A percentile compares a stretch with the other conserved stretches of the same genome.
Evolutionary conservation across 1,284 basidiomycete genomes (phyloP).

Genomic region (Ceratobasidium sp.): DNA sequence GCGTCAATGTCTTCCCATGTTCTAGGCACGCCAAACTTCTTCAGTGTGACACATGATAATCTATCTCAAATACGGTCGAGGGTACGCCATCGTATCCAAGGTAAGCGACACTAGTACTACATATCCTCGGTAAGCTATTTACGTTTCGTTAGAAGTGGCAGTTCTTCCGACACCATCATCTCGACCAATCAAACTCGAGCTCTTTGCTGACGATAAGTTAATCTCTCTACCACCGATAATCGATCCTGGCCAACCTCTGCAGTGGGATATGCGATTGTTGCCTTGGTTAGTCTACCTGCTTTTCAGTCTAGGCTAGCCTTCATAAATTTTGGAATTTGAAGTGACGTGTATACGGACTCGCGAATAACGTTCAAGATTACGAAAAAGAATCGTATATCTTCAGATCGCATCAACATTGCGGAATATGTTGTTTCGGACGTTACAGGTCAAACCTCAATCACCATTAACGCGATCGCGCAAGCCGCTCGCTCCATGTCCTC

Average conservation of each 20-base stretch:
- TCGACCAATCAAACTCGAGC: background rate
- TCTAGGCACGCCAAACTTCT: too few species aligned
- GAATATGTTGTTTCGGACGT: background rate
- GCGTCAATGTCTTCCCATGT: too few species aligned
- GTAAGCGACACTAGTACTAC: too few species aligned
- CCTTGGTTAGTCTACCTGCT: background rate
- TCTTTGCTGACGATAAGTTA: background rate
- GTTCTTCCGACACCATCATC: background rate
- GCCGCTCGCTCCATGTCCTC: background rate
- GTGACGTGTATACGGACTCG: background rate
- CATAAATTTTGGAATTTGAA: background rate
- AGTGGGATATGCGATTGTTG: constrained; percentile 2
- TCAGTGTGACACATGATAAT: background rate
- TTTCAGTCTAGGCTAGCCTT: background rate
- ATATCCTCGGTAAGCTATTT: background rate
- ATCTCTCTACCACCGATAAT: background rate
- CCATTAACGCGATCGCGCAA: background rate
- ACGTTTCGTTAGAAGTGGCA: background rate
- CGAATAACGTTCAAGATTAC: background rate
- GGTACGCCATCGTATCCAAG: constrained; percentile 7
- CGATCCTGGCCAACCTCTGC: background rate
- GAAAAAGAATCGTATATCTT: background rate
- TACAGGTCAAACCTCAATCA: background rate
- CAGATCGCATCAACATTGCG: background rate
- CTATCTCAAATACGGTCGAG: background rate